A percentile compares a stretch with the other conserved stretches of the same genome.
phyloP scores from a whole-genome alignment of 106 monocot genomes.

The Posidonia australis region DNA sequence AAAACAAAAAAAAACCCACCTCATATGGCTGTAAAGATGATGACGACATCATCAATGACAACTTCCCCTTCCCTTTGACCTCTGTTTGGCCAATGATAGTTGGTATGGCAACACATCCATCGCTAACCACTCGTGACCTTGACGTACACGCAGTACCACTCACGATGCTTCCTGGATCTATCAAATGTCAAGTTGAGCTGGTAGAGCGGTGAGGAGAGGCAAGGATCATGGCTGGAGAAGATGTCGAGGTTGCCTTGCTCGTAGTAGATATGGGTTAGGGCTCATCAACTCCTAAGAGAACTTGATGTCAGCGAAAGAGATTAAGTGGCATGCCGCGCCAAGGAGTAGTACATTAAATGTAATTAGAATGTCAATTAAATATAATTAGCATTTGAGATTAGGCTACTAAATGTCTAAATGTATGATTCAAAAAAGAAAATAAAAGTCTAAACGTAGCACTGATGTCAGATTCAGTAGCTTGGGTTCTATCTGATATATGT shows the following conservation, averaged over 20 bases:
- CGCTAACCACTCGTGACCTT: conserved; percentile 61
- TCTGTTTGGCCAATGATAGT: conserved; percentile 14
- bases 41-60: conserved; percentile 9
- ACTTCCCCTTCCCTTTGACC: not conserved
- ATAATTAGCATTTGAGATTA: too few species aligned
- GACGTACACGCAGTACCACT: conserved; percentile 57
- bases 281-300: conserved; percentile 53
- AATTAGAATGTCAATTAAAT: too few species aligned
- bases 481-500: too few species aligned
- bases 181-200: conserved; percentile 51
- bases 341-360: too few species aligned
- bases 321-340: conserved; percentile 12
- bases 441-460: too few species aligned
- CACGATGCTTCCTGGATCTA: conserved; percentile 40
- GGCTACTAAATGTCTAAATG: too few species aligned
- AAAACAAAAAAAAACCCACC: too few species aligned
- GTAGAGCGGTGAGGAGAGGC: conserved; percentile 34
- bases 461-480: too few species aligned
- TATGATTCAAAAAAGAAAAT: too few species aligned
- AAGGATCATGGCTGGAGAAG: conserved; percentile 59
- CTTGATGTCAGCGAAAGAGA: conserved; percentile 26
- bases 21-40: too few species aligned
- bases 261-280: conserved; percentile 47
- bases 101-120: conserved; percentile 34
- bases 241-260: conserved; percentile 45